Base-by-base conservation (phyloP, 768 basidiomycete genomes). In the Boletus rubroflammeus region DNA sequence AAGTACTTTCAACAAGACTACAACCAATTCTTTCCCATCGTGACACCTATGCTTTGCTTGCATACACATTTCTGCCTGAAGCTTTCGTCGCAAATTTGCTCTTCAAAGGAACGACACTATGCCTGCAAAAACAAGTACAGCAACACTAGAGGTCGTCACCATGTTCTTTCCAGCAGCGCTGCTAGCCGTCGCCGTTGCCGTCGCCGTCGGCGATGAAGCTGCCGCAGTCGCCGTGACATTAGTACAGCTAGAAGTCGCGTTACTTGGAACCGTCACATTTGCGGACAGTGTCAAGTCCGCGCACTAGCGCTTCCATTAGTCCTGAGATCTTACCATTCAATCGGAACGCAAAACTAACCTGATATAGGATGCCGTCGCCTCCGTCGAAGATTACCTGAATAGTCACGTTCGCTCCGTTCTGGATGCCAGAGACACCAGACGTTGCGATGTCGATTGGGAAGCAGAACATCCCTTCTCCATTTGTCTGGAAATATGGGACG, bases 201-300 rank as follows among this genome's bases (percentile, higher is more conserved):
- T 57, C 54, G 54, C 55, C 14, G 63, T 59, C 4, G 66, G 55
- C 11, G 55, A 45, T 34, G 59, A 45, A 26, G 54, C 40, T 48
- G 31, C 8, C 53, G 29, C 21, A 51, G 47, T 57, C 15, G 68
- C 52, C 26, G 68, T 70, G 31, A 71, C 59, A 48, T 73, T 76
- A 15, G 69, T 49, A 65, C 78, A 77, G 13, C 47, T 38, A 19
- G 60, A 58, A 3, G 67, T 64, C 31, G 74, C 64, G 51, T 73
- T 77, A 32, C 78, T 72, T 1, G 83, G 76, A 31, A 82, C 72
- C 17, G 74, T 78, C 57, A 75, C 75, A 62, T 67, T 78, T 19
- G 73, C 78, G 39, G 83, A 78, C 31, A 95, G 73, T 19, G 85
- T 84, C 61, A 94, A 68, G 71, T 94, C 93, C 35, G 92, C 79